Evolutionary conservation across 202 grass and related monocot genomes (phyloP), one percentile per base, ranked within the genome.

Genomic region (Carex arenaria): DNA sequence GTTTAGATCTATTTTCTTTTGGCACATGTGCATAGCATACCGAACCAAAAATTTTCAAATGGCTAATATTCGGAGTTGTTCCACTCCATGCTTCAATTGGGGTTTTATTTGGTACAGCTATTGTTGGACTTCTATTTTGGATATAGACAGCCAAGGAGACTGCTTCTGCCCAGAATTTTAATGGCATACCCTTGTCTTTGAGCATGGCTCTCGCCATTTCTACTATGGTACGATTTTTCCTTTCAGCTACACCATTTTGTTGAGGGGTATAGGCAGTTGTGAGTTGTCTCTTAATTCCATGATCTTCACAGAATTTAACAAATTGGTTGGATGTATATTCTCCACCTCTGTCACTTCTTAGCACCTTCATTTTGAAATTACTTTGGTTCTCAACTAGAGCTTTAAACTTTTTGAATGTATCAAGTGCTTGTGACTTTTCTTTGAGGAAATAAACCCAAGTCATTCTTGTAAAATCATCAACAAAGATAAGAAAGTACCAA

Each of bases 321-420:
- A 89, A 85, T 56, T 79, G 4, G 14, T 71, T 52, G 12, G 79
- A 89, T n/a, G 64, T 82, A 78, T 73, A 89, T 68, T 89, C 67
- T 10, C 57, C 60, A 7, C 60, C 32, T 68, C 30, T 49, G 53
- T 89, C 78, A 40, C 31, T 89, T 2, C 4, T 6, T 10, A 86
- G 5, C 5, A 59, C 34, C 26, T 80, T 83, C 15, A 86, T 83
- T 78, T 72, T 80, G 65, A 1, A 67, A 8, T 49, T 26, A 8
- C 12, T 22, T 57, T 84, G n/a, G 54, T 79, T 85, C 53, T 86
- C 68, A 7, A 79, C n/a, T 28, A 85, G 49, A 3, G n/a, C 14
- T 31, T 83, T 83, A 66, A 59, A 85, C 11, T 74, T 82, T 18
- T 42, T 82, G 4, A 84, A 87, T 2, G 15, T 10, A 1, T 54